These are phyloP conservation scores for Lepidium didymum DNA, from an alignment of 345 rosid species.

Conservation along the genomic window DNA sequence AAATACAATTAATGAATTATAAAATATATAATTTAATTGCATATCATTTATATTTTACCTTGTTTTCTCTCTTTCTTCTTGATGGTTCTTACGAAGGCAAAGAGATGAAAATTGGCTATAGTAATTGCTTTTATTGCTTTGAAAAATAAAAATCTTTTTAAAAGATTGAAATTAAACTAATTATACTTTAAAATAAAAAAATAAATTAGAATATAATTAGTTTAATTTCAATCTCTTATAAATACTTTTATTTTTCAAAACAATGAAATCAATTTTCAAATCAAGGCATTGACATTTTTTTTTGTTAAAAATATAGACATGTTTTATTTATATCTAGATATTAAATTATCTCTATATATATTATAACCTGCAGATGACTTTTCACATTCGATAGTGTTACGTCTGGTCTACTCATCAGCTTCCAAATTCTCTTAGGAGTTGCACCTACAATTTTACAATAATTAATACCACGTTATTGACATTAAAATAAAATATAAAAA, in stretches of 20 bases:
- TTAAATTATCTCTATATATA: not conserved
- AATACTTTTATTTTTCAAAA: too few relatives aligned
- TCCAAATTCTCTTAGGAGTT: conserved; percentile 53
- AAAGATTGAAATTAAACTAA: too few relatives aligned
- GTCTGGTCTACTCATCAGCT: conserved; percentile 44
- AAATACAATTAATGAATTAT: not conserved
- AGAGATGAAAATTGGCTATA: not conserved
- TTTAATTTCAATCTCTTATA: too few relatives aligned
- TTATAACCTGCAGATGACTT: conserved; percentile 59
- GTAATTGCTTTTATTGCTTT: too few relatives aligned
- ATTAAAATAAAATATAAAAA: not conserved
- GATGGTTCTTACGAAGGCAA: not conserved
- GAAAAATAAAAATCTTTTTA: too few relatives aligned
- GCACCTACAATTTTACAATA: conserved; percentile 32
- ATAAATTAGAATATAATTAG: too few relatives aligned
- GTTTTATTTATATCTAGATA: not conserved
- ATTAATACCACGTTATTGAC: not conserved
- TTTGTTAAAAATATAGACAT: too few relatives aligned
- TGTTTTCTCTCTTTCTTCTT: not conserved
- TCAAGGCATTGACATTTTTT: too few relatives aligned
- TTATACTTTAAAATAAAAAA: too few relatives aligned
- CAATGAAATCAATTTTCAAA: too few relatives aligned
- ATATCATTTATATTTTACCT: not conserved
- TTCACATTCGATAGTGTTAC: conserved; percentile 54
- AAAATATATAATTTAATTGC: too few relatives aligned